Percentiles rank a stretch among this genome's conserved stretches.
Evolutionary conservation across 306 rosid species (phyloP).

Genomic region (Myrica gale): DNA sequence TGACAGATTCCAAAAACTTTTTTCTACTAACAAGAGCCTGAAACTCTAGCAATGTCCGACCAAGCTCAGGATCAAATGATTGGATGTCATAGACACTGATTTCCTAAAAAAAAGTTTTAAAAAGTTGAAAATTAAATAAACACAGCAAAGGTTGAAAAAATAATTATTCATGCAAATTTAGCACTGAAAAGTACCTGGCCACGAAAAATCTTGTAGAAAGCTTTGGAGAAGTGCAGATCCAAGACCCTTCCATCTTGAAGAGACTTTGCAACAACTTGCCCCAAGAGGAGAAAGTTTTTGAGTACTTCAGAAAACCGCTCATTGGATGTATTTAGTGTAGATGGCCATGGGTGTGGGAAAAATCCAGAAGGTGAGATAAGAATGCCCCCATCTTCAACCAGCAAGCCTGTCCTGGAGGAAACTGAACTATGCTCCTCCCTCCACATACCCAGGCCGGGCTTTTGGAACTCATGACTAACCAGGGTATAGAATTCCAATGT

Average conservation of each 20-base stretch:
- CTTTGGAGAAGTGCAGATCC: constrained; percentile 86
- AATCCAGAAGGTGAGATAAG: constrained; percentile 54
- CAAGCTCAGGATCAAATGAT: constrained; percentile 85
- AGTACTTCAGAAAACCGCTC: constrained; percentile 59
- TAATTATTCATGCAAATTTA: constrained; percentile 17
- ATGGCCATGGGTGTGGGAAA: constrained; percentile 87
- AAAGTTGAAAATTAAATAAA: constrained; percentile 19
- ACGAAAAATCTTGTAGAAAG: constrained; percentile 83
- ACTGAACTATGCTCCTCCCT: constrained; percentile 57
- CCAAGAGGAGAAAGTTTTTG: constrained; percentile 73
- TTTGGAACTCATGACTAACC: constrained; percentile 88
- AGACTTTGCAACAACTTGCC: constrained; percentile 85
- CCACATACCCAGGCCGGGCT: constrained; percentile 85
- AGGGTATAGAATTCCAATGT: constrained; percentile 95
- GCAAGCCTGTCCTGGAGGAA: constrained; percentile 32
- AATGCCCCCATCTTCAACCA: constrained; percentile 41
- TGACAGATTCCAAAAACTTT: constrained; percentile 41
- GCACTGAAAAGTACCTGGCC: constrained; percentile 64
- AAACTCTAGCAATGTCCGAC: constrained; percentile 74
- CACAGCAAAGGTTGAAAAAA: constrained; percentile 21
- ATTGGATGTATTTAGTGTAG: constrained; percentile 39
- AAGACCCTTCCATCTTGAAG: constrained; percentile 94
- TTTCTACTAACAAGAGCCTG: constrained; percentile 68
- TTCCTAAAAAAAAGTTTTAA: constrained; percentile 45
- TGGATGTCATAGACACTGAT: constrained; percentile 74